A percentile compares a stretch with the other conserved stretches of the same genome.
These are phyloP conservation scores for Sporothrix phasma DNA, from an alignment of 2,329 filamentous ascomycete genomes.

Conservation along the genomic window DNA sequence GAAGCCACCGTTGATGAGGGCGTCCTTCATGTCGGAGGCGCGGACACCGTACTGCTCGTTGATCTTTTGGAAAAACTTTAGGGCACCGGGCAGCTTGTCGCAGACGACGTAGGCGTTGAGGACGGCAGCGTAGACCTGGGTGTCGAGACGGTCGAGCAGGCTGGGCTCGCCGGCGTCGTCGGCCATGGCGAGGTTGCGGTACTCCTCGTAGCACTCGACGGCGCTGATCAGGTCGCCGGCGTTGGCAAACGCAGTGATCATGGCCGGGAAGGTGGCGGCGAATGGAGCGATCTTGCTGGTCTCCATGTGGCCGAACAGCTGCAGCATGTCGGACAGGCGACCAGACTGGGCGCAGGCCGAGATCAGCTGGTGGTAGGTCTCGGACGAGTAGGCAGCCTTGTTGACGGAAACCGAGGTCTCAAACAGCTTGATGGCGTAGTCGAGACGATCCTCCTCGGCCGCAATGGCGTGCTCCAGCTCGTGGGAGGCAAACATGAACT, in stretches of 20 bases:
- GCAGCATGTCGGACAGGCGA: slow-evolving; percentile 78
- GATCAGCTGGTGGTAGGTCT: slow-evolving; percentile 78
- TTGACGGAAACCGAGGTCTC: slow-evolving; percentile 59
- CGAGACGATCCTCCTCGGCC: slow-evolving; percentile 75
- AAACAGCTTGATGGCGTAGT: slow-evolving; percentile 78
- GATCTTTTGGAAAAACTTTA: slow-evolving; percentile 78
- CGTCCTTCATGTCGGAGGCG: slow-evolving; percentile 55
- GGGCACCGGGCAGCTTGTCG: slow-evolving; percentile 68
- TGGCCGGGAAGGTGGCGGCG: slow-evolving; percentile 75
- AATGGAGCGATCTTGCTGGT: slow-evolving; percentile 61
- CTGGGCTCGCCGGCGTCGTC: slow-evolving; percentile 64
- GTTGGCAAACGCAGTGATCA: slow-evolving; percentile 88
- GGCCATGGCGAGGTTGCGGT: slow-evolving; percentile 77
- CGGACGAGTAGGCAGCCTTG: slow-evolving; percentile 59
- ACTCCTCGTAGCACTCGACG: slow-evolving; percentile 92
- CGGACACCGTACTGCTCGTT: slow-evolving; percentile 50
- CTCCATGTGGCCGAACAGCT: slow-evolving; percentile 88
- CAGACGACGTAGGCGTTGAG: slow-evolving; percentile 81
- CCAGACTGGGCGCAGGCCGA: slow-evolving; percentile 77
- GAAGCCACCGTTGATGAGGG: slow-evolving; percentile 63
- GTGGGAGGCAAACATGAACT: slow-evolving; percentile 81
- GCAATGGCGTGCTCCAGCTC: slow-evolving; percentile 81
- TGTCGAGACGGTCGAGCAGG: slow-evolving; percentile 63
- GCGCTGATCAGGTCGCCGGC: slow-evolving; percentile 75
- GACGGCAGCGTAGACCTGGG: slow-evolving; percentile 80